These are phyloP conservation scores for Thymus quinquecostatus DNA, from an alignment of 257 asterid genomes.

Conservation along the genomic window DNA sequence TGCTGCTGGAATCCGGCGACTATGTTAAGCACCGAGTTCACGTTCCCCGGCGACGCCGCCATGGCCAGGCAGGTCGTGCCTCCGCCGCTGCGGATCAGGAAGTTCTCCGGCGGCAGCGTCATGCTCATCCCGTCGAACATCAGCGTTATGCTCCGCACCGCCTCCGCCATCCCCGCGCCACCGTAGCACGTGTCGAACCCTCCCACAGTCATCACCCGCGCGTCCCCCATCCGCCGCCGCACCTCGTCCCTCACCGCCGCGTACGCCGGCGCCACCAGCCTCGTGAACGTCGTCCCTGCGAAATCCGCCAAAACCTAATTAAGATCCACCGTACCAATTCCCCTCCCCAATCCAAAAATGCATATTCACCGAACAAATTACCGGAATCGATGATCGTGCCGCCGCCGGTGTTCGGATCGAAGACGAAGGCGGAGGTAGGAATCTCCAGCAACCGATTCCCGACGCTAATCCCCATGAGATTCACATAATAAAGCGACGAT, in stretches of 20 bases:
- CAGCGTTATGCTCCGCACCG: conserved; percentile 51
- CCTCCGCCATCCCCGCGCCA: conserved; percentile 40
- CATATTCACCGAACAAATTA: conserved; percentile 5
- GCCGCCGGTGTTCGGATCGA: conserved; percentile 64
- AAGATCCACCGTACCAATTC: too few relatives aligned
- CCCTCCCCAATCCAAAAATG: too few relatives aligned
- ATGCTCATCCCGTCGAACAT: conserved; percentile 62
- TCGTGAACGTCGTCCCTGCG: conserved; percentile 60
- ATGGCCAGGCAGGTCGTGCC: conserved; percentile 69
- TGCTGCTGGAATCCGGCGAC: conserved; percentile 88
- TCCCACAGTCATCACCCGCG: conserved; percentile 53
- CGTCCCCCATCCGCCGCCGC: conserved; percentile 57
- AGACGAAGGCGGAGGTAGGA: conserved; percentile 60
- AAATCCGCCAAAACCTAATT: too few relatives aligned
- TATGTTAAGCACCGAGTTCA: conserved; percentile 76
- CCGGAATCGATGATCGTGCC: conserved; percentile 88
- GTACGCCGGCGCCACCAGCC: conserved; percentile 58
- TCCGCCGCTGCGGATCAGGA: conserved; percentile 60
- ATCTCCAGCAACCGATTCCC: conserved; percentile 49
- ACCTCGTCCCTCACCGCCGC: conserved; percentile 59
- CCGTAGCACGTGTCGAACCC: conserved; percentile 78
- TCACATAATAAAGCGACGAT: conserved; percentile 76
- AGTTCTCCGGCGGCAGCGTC: conserved; percentile 59
- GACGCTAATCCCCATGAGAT: conserved; percentile 61
- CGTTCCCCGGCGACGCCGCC: conserved; percentile 68